These are phyloP conservation scores for Cytospora leucostoma DNA, from an alignment of 2,329 filamentous ascomycete genomes.

Conservation along the genomic window DNA sequence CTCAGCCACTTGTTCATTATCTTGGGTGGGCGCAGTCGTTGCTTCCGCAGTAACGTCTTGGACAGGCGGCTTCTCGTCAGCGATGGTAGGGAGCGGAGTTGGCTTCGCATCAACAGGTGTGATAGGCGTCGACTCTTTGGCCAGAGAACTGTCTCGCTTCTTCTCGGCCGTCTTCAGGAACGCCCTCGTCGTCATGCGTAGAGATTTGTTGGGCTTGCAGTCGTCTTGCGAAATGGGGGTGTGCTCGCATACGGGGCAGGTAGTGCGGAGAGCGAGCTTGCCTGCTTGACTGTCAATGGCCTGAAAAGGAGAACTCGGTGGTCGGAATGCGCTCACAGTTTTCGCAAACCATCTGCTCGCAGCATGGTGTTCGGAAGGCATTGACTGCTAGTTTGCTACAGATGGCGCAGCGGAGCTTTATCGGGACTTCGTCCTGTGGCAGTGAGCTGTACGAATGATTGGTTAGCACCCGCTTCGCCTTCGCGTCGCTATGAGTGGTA, in stretches of 20 bases:
- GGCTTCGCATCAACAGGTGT: constrained; percentile 46
- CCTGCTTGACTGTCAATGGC: constrained; percentile 51
- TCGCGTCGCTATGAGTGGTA: not conserved
- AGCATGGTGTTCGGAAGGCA: constrained; percentile 89
- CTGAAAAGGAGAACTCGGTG: not conserved
- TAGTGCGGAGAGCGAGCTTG: constrained; percentile 72
- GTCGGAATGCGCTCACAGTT: constrained; percentile 58
- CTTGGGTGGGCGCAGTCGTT: constrained; percentile 6
- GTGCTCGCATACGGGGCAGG: constrained; percentile 92
- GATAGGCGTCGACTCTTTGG: constrained; percentile 49
- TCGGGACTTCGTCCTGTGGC: constrained; percentile 82
- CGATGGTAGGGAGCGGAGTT: constrained; percentile 34
- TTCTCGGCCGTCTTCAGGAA: constrained; percentile 91
- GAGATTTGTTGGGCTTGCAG: constrained; percentile 83
- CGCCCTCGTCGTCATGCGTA: constrained; percentile 90
- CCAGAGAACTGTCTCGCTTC: constrained; percentile 70
- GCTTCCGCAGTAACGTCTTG: constrained; percentile 6
- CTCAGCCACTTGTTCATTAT: constrained; percentile 12
- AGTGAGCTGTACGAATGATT: constrained; percentile 60
- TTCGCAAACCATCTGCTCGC: constrained; percentile 92
- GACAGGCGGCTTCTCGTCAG: constrained; percentile 11
- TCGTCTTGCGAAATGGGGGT: constrained; percentile 82
- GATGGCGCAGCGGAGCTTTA: constrained; percentile 90
- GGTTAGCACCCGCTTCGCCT: constrained; percentile 27
- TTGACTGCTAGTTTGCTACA: constrained; percentile 91